A percentile compares a stretch with the other conserved stretches of the same genome.
Conservation (phyloP, 805 yeast genomes). For the Candida ovalis region DNA sequence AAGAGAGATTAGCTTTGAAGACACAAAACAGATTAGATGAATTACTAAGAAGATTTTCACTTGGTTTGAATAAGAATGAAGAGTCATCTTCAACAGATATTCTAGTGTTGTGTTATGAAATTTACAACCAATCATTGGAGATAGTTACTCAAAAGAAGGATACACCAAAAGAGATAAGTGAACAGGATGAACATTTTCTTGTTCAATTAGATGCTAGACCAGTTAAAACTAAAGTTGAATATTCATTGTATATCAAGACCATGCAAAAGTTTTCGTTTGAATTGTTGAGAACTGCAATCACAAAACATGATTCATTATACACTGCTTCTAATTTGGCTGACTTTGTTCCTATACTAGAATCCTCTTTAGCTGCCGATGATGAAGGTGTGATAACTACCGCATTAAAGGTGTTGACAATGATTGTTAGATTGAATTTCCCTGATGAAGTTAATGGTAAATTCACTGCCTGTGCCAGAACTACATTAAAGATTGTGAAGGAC, state of each 20-base stretch:
- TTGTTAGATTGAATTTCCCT: conserved; percentile 61
- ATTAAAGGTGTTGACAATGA: conserved; percentile 55
- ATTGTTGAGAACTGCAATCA: conserved; percentile 64
- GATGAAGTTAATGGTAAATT: conserved; percentile 49
- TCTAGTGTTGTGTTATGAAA: conserved; percentile 68
- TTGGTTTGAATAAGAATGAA: conserved; percentile 73
- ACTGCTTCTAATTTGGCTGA: conserved; percentile 61
- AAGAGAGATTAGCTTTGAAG: conserved; percentile 62
- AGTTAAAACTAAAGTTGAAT: conserved; percentile 49
- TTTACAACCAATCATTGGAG: conserved; percentile 52
- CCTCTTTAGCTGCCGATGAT: conserved; percentile 57
- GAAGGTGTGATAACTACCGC: conserved; percentile 75
- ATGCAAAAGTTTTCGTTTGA: conserved; percentile 78
- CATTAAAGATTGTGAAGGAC: conserved; percentile 63
- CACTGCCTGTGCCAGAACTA: conserved; percentile 56
- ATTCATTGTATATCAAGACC: conserved; percentile 51
- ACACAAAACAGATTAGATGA: conserved; percentile 76
- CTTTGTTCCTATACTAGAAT: conserved; percentile 69
- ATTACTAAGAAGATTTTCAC: conserved; percentile 66
- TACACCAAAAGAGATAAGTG: conserved; percentile 18
- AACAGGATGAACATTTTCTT: conserved; percentile 54
- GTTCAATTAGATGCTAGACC: conserved; percentile 68
- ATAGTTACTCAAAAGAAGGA: conserved; percentile 17
- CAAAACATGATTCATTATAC: conserved; percentile 56
- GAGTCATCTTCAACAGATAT: conserved; percentile 55